Evolutionary conservation across 257 asterid species (phyloP), one percentile per base, ranked within the genome.

Genomic region (Forsythia viridissima): DNA sequence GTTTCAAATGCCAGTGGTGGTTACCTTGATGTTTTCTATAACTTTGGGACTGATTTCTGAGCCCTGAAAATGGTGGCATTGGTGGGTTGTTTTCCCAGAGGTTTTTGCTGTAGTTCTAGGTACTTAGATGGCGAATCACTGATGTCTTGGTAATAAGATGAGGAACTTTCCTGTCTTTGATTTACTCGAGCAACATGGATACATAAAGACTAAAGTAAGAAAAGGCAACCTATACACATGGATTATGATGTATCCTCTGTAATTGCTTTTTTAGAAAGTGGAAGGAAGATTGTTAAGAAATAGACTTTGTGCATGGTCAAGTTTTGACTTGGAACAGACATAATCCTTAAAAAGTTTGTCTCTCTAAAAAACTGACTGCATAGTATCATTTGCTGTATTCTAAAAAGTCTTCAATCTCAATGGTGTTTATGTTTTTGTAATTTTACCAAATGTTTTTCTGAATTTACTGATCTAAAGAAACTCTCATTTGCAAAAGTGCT

Each of bases 291-390:
- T 74, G 30, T 71, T 63, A 37, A 21, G 55, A 41, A 38, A 48
- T 61, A 40, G 24, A 66, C n/a, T 75, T n/a, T 30, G 21, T 70
- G 73, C 73, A 74, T 52, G 67, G 51, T 36, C 69, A 36, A 55
- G 34, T 20, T 75, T 70, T 84, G 83, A 66, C 21, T 74, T 44
- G 61, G 76, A 72, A 40, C 15, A 79, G 71, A 75, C 72, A 41
- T 76, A 38, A 59, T 59, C 55, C 39, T 48, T 59, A 44, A 41
- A 69, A 59, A 61, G 24, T 46, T 30, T 12, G 21, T 78, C 24
- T 74, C 71, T 77, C 5, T 20, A 34, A 15, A 73, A 73, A 37
- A 37, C 15, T 73, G 43, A 6, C 18, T 38, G 68, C 36, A 41
- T 18, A 73, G 43, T 41, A 48, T 59, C 70, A 41, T 70, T 38